These are phyloP conservation scores for Rhizopogon vulgaris DNA, from an alignment of 768 basidiomycete genomes.

Conservation along the genomic window DNA sequence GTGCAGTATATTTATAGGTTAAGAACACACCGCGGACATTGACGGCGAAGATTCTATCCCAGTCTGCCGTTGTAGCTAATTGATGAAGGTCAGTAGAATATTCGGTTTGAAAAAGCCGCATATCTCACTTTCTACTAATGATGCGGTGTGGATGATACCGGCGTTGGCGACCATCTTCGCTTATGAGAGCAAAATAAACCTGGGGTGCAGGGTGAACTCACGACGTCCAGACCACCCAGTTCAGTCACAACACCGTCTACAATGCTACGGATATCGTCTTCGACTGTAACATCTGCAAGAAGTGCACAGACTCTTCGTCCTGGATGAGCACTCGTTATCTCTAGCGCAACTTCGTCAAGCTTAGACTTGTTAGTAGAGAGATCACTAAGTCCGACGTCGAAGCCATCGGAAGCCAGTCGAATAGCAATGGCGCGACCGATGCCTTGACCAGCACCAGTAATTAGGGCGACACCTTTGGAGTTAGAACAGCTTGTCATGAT, in stretches of 20 bases:
- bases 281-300: constrained; percentile 35
- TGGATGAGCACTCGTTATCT: constrained; percentile 17
- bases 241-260: constrained; percentile 23
- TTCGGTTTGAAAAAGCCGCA: too few species aligned
- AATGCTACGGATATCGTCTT: constrained; percentile 36
- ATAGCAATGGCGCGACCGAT: constrained; percentile 26
- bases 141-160: constrained; percentile 3
- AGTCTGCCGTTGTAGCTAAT: constrained; percentile 23
- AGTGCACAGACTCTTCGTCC: constrained; percentile 22
- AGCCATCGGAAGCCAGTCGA: constrained; percentile 27
- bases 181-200: neutral
- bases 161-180: constrained; percentile 24
- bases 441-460: constrained; percentile 29
- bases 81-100: neutral
- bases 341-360: constrained; percentile 16
- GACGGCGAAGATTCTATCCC: constrained; percentile 24
- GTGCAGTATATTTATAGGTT: constrained; percentile 31
- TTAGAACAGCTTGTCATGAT: constrained; percentile 3
- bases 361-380: constrained; percentile 15
- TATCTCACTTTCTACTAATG: constrained; percentile 10
- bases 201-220: constrained; percentile 15
- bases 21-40: constrained; percentile 31
- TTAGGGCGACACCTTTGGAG: constrained; percentile 24
- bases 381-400: constrained; percentile 27
- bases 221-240: constrained; percentile 45